Percentiles rank a stretch among this genome's conserved stretches.
Evolutionary conservation across 768 basidiomycete genomes (phyloP).

Genomic region (Saitozyma sp.): DNA sequence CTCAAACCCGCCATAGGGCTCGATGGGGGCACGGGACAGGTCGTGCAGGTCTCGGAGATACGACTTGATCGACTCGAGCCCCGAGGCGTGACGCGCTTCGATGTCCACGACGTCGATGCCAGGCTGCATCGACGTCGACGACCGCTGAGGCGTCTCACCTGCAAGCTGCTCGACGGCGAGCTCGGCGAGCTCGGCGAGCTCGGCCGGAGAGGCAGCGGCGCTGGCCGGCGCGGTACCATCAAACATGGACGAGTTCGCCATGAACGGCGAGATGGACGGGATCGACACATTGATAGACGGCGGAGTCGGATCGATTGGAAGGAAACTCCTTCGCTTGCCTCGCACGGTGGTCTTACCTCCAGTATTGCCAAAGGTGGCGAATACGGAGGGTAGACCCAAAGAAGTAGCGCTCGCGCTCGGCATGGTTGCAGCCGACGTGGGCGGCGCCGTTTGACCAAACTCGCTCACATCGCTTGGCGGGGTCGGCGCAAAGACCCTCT

Average conservation of each 20-base stretch:
- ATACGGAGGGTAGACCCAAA: slow-evolving; percentile 17
- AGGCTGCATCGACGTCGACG: slow-evolving; percentile 5
- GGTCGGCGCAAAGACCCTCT: slow-evolving; percentile 1
- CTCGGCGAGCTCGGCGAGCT: no score
- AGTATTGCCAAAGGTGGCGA: slow-evolving; percentile 9
- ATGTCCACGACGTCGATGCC: background rate
- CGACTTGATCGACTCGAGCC: slow-evolving; percentile 87
- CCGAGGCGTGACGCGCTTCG: slow-evolving; percentile 52
- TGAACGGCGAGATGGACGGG: slow-evolving; percentile 65
- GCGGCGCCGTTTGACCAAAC: slow-evolving; percentile 27
- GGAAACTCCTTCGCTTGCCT: slow-evolving; percentile 79
- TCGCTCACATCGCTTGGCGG: slow-evolving; percentile 19
- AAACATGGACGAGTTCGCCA: slow-evolving; percentile 50
- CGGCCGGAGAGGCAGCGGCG: no score
- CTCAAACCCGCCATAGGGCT: slow-evolving; percentile 41
- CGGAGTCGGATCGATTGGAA: slow-evolving; percentile 72
- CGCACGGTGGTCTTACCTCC: slow-evolving; percentile 51
- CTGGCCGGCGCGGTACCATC: background rate
- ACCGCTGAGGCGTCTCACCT: background rate
- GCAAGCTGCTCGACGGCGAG: no score
- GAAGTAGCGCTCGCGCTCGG: background rate
- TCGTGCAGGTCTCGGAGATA: slow-evolving; percentile 96
- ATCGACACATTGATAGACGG: slow-evolving; percentile 64
- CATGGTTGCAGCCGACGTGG: slow-evolving; percentile 8
- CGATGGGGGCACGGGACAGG: slow-evolving; percentile 69